Percentiles rank a stretch among this genome's conserved stretches.
phyloP scores from a whole-genome alignment of 345 rosid species.

The Eucalyptus grandis region DNA sequence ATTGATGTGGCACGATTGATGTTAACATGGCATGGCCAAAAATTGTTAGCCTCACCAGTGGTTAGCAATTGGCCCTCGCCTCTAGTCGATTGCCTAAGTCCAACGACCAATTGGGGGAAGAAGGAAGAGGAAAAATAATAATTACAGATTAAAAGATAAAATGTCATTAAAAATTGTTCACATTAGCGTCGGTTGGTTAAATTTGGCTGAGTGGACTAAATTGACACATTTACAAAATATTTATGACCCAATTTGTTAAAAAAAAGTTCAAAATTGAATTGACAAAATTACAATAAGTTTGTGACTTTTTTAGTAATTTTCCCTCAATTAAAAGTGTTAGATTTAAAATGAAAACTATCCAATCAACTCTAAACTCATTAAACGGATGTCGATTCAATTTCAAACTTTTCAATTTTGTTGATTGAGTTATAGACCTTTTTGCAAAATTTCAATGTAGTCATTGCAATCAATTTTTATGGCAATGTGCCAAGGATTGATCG shows the following conservation, averaged over 20 bases:
- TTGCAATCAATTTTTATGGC: no score
- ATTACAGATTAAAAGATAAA: no score
- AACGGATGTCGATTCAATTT: fast-evolving
- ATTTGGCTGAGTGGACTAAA: fast-evolving
- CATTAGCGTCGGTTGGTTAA: fast-evolving
- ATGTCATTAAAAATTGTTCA: not conserved
- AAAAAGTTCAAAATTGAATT: fast-evolving
- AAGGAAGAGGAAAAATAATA: not conserved
- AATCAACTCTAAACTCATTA: not conserved
- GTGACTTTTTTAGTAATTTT: no score
- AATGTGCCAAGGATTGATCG: no score
- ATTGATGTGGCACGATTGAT: fast-evolving
- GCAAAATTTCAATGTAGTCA: no score
- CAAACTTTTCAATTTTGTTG: no score
- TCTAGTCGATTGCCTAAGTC: no score
- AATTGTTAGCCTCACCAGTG: not conserved
- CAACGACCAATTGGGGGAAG: not conserved
- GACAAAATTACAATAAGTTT: no score
- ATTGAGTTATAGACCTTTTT: not conserved
- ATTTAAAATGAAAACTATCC: not conserved
- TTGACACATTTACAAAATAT: fast-evolving
- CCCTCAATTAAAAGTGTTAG: not conserved
- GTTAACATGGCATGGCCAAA: no score
- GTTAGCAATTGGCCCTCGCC: fast-evolving
- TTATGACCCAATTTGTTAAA: fast-evolving